Evolutionary conservation across 495 filamentous ascomycete species (phyloP).

Genomic region (Aspergillus olivimuriae): DNA sequence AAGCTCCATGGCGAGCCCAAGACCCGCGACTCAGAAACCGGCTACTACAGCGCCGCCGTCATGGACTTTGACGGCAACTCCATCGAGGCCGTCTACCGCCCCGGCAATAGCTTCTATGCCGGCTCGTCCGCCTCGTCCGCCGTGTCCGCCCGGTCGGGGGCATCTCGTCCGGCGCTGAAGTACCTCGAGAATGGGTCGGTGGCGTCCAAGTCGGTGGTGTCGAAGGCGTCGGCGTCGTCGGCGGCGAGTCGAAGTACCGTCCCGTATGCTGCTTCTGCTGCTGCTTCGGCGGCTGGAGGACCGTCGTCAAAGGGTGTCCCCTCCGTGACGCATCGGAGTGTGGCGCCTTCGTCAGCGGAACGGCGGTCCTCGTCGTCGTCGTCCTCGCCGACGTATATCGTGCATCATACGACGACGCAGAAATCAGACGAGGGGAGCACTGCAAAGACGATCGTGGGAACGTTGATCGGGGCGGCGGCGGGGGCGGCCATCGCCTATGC

Average conservation of each 20-base stretch:
- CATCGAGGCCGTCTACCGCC: conserved; percentile 53
- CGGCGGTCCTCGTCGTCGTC: too few species aligned
- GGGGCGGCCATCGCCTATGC: conserved; percentile 72
- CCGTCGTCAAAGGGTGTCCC: too few species aligned
- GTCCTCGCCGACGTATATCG: conserved; percentile 24
- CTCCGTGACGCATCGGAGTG: too few species aligned
- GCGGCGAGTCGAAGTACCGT: too few species aligned
- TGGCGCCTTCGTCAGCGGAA: too few species aligned
- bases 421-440: conserved; percentile 34
- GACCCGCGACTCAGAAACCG: conserved; percentile 41
- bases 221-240: too few species aligned
- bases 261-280: too few species aligned
- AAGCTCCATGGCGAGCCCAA: conserved; percentile 51
- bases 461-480: conserved; percentile 68
- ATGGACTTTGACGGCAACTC: conserved; percentile 56
- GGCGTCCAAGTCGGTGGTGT: too few species aligned
- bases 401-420: conserved; percentile 23
- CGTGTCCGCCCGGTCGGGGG: conserved; percentile 23
- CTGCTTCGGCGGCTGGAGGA: too few species aligned
- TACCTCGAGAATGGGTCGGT: conserved; percentile 35
- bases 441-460: conserved; percentile 60
- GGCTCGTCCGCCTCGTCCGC: too few species aligned
- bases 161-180: conserved; percentile 27
- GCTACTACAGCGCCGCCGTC: conserved; percentile 55
- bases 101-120: too few species aligned